Evolutionary conservation across 306 rosid species (phyloP).

Genomic region (Cercis canadensis): DNA sequence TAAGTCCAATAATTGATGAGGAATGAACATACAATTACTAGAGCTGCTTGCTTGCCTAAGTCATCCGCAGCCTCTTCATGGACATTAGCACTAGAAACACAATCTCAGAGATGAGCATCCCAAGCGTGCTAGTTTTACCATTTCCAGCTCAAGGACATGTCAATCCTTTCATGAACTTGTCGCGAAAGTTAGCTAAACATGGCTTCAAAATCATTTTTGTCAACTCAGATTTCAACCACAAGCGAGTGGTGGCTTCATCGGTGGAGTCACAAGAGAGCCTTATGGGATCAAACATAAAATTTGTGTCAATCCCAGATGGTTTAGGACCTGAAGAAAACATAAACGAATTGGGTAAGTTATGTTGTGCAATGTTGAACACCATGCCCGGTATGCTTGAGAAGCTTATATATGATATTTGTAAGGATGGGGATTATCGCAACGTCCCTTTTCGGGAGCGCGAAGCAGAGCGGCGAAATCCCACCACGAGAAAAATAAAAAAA

Average conservation of each 20-base stretch:
- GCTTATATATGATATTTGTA: conserved; percentile 11
- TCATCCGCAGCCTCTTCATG: too few species aligned
- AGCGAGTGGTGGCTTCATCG: conserved; percentile 6
- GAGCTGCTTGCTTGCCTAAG: too few species aligned
- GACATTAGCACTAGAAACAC: too few species aligned
- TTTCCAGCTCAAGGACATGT: conserved; percentile 56
- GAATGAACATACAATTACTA: too few species aligned
- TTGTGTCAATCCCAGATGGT: conserved; percentile 37
- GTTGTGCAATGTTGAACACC: neutral
- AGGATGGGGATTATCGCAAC: neutral
- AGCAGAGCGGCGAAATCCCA: too few species aligned
- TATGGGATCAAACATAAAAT: neutral
- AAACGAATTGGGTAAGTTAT: neutral
- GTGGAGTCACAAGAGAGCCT: neutral
- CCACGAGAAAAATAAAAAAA: too few species aligned
- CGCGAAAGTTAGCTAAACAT: conserved; percentile 32
- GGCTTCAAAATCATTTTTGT: conserved; percentile 47
- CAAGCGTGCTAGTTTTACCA: conserved; percentile 41
- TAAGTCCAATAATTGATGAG: too few species aligned
- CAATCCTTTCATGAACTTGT: conserved; percentile 48
- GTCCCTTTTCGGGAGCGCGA: too few species aligned
- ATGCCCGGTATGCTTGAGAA: conserved; percentile 39
- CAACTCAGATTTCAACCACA: neutral
- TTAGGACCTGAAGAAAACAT: conserved; percentile 31
- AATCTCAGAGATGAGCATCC: neutral